Conservation (phyloP, 139 green algal genomes). For the Yamagishiella unicocca region DNA sequence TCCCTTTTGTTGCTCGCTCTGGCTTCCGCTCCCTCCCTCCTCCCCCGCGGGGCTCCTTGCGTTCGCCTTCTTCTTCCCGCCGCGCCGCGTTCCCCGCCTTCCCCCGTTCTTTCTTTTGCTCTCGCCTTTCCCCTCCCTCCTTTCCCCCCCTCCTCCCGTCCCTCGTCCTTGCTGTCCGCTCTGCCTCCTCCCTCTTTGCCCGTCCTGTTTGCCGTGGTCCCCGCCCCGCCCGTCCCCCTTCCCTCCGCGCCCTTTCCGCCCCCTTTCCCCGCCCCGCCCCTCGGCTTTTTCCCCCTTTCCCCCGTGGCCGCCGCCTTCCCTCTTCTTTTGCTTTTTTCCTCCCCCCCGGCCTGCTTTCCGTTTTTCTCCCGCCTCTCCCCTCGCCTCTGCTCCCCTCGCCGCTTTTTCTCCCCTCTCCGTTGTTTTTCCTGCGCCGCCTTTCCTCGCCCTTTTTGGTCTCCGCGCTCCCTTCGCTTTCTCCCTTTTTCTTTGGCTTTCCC, state of each 20-base stretch:
- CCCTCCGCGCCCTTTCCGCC: neutral
- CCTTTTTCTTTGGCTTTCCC: neutral
- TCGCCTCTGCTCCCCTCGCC: neutral
- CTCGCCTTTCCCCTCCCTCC: neutral
- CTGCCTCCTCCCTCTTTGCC: neutral
- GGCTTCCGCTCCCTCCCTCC: no score
- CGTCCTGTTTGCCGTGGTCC: neutral
- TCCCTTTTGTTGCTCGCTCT: no score
- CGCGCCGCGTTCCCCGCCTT: neutral
- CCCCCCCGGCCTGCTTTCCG: neutral
- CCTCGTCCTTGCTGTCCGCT: neutral
- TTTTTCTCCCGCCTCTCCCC: conserved; percentile 3
- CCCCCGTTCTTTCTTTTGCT: neutral
- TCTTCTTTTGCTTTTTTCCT: neutral
- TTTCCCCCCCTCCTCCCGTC: neutral
- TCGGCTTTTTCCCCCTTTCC: neutral
- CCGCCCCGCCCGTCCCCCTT: neutral
- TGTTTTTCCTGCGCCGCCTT: conserved; percentile 3
- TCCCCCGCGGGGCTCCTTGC: no score
- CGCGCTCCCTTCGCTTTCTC: neutral
- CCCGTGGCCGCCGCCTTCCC: neutral
- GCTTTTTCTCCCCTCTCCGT: conserved; percentile 1
- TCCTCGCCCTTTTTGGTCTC: conserved; percentile 1
- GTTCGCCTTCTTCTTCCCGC: no score
- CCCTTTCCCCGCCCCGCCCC: neutral